Evolutionary conservation across 2,329 filamentous ascomycete genomes (phyloP).

Genomic region (Aureobasidium sp.): DNA sequence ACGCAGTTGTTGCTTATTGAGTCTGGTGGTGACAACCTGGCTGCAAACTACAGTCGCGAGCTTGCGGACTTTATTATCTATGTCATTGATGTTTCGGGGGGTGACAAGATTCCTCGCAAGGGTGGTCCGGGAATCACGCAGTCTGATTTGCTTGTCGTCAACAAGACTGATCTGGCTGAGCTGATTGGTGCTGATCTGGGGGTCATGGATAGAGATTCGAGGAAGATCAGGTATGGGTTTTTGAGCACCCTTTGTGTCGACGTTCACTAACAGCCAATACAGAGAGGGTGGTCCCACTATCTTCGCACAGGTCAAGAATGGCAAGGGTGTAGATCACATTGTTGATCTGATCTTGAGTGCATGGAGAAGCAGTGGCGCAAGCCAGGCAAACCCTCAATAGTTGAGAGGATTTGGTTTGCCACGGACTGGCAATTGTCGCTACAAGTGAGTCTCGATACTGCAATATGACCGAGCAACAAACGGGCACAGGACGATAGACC

Average conservation of each 20-base stretch:
- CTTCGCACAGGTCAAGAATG: conserved; percentile 95
- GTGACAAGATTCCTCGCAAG: conserved; percentile 94
- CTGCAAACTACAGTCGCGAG: conserved; percentile 92
- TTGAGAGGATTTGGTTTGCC: neutral
- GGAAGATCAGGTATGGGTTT: conserved; percentile 60
- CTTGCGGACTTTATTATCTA: conserved; percentile 97
- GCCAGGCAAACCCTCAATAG: conserved; percentile 26
- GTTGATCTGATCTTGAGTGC: conserved; percentile 82
- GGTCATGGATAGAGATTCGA: conserved; percentile 91
- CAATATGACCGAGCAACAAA: neutral
- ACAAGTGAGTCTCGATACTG: neutral
- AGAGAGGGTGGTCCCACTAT: conserved; percentile 91
- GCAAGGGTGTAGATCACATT: conserved; percentile 77
- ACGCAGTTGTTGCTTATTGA: conserved; percentile 90
- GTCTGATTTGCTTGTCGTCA: conserved; percentile 86
- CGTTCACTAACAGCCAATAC: conserved; percentile 21
- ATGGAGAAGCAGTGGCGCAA: conserved; percentile 83
- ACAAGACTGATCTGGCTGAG: conserved; percentile 93
- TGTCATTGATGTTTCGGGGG: conserved; percentile 93
- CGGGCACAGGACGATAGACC: neutral
- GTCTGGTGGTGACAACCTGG: conserved; percentile 90
- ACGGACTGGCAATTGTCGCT: neutral
- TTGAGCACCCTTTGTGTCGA: neutral
- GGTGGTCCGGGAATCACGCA: conserved; percentile 96
- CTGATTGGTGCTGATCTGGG: conserved; percentile 80